These are phyloP conservation scores for Talaromyces marneffei DNA, from an alignment of 2,329 filamentous ascomycete genomes.

Conservation along the genomic window DNA sequence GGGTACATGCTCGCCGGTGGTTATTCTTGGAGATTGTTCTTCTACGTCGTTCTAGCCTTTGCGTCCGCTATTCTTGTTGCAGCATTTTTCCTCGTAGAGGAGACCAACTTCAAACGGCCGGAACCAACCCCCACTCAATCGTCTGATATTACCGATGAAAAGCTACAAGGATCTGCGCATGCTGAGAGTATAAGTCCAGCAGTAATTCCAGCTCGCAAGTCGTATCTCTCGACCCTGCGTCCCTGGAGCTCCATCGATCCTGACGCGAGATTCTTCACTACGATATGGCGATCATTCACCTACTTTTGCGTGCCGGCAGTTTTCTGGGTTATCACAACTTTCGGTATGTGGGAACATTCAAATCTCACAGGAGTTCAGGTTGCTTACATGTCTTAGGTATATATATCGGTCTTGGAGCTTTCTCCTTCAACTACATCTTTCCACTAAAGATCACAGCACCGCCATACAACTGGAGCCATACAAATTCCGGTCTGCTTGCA, in stretches of 20 bases:
- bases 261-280: slow-evolving; percentile 42
- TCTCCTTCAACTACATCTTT: slow-evolving; percentile 49
- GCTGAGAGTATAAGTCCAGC: slow-evolving; percentile 15
- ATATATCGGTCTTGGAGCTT: slow-evolving; percentile 45
- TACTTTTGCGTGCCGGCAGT: slow-evolving; percentile 47
- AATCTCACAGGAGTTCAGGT: not conserved
- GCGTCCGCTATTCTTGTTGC: slow-evolving; percentile 39
- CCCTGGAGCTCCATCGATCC: slow-evolving; percentile 41
- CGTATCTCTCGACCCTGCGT: slow-evolving; percentile 39
- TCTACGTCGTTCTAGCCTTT: slow-evolving; percentile 57
- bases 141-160: not conserved
- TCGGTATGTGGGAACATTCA: slow-evolving; percentile 27
- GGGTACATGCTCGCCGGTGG: slow-evolving; percentile 57
- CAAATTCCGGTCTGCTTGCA: slow-evolving; percentile 44
- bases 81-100: slow-evolving; percentile 55
- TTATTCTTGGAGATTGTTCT: slow-evolving; percentile 56
- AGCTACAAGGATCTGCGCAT: not conserved
- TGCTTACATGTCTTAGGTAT: slow-evolving; percentile 25
- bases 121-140: not conserved
- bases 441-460: slow-evolving; percentile 42
- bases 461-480: slow-evolving; percentile 44
- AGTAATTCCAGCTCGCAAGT: slow-evolving; percentile 34
- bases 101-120: slow-evolving; percentile 49
- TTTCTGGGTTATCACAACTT: slow-evolving; percentile 48
- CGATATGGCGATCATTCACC: slow-evolving; percentile 43